Base-by-base conservation (phyloP, 164 flowering plant species). In the Sedum album region DNA sequence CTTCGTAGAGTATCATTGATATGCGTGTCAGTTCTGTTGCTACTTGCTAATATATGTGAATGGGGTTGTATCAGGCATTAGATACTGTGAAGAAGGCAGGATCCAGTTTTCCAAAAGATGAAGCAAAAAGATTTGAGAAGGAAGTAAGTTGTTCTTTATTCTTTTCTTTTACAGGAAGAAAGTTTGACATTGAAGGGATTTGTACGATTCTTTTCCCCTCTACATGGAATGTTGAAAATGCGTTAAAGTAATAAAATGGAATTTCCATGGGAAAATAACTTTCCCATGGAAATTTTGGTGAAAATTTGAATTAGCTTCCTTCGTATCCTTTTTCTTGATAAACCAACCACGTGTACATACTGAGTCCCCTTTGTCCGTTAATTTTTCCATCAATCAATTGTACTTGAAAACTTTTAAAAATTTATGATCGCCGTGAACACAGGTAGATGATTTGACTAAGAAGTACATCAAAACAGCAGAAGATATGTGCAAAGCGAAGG, bases 41-140 rank as follows among this genome's bases (percentile, higher is more conserved):
- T 17, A 26, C 33, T 57, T 28, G 30, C 28, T 53, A 53, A 63
- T 31, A n/a, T 46, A 49, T 66, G 1, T 66, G 60, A 66, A 46
- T 17, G 13, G 42, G 44, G 0, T 46, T 66, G 8, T 30, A 6
- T 26, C 83, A 93, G 97, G 97, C 96, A 66, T 64, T 89, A 70
- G 96, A 93, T 76, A 71, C 80, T 5, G 79, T 93, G 62, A 93
- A 93, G 84, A 89, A 91, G 78, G 82, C 85, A 23, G 75, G 81
- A 55, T 83, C 93, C 31, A 76, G 79, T 74, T 79, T 84, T 39
- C 81, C 95, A 1, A 90, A 86, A 77, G 96, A 89, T 60, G 83
- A 80, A 39, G 78, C 76, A 23, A 87, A 91, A 74, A 83, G 78
- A 77, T 72, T 91, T 66, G 96, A 91, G 84, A 94, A 94, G 76